Percentiles rank a stretch among this genome's conserved stretches.
phyloP scores from a whole-genome alignment of 768 basidiomycete genomes.

The Candolleomyces eurysporus region DNA sequence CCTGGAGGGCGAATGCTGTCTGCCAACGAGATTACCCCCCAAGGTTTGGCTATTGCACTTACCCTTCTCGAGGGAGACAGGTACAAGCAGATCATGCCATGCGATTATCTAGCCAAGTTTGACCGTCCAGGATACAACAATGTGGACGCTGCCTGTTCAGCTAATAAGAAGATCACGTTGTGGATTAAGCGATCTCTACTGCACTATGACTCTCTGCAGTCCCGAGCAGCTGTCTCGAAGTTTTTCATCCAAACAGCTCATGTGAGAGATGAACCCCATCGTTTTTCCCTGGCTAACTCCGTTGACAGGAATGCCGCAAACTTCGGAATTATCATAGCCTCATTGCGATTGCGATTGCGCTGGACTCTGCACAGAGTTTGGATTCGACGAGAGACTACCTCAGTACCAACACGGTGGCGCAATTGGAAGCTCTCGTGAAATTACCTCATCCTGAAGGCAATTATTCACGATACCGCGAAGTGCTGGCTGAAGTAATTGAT shows the following conservation, averaged over 20 bases:
- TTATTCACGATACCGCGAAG: constrained; percentile 35
- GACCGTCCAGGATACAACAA: constrained; percentile 24
- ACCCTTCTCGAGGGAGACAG: constrained; percentile 43
- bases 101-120: constrained; percentile 41
- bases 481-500: constrained; percentile 23
- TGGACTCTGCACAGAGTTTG: constrained; percentile 37
- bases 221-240: constrained; percentile 37
- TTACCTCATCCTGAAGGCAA: constrained; percentile 25
- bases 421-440: constrained; percentile 27
- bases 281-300: background rate
- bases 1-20: constrained; percentile 25
- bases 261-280: constrained; percentile 15
- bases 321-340: constrained; percentile 44
- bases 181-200: constrained; percentile 43
- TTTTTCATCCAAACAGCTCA: constrained; percentile 43
- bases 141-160: constrained; percentile 30
- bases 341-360: constrained; percentile 39
- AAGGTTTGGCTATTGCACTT: constrained; percentile 41
- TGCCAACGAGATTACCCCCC: constrained; percentile 33
- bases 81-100: constrained; percentile 35
- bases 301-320: constrained; percentile 40
- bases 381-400: constrained; percentile 31
- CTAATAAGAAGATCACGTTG: constrained; percentile 37
- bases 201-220: constrained; percentile 34
- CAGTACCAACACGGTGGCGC: no score